These are phyloP conservation scores for Prunus yedoensis DNA, from an alignment of 331 rosid genomes.

Conservation along the genomic window DNA sequence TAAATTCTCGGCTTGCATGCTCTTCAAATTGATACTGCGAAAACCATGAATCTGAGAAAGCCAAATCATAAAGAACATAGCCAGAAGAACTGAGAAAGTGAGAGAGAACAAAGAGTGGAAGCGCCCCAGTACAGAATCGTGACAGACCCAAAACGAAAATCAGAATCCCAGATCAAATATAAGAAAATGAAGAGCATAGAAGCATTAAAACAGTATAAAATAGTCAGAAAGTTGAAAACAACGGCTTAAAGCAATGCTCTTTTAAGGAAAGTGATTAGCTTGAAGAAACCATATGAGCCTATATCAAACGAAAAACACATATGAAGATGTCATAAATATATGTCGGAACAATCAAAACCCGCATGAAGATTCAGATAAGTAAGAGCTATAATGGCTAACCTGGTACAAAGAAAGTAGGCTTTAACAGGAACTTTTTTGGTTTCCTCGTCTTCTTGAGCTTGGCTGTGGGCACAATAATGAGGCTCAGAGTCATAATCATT, in stretches of 20 bases:
- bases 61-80: slow-evolving; percentile 44
- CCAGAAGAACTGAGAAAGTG: slow-evolving; percentile 26
- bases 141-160: slow-evolving; percentile 2
- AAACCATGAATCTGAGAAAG: slow-evolving; percentile 78
- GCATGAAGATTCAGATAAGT: slow-evolving; percentile 6
- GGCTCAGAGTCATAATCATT: slow-evolving; percentile 43
- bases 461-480: slow-evolving; percentile 9
- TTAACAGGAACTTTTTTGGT: slow-evolving; percentile 67
- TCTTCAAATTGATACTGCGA: slow-evolving; percentile 97
- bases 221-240: neutral
- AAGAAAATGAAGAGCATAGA: neutral
- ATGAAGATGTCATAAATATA: neutral
- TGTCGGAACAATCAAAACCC: slow-evolving; percentile 5
- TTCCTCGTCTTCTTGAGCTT: slow-evolving; percentile 35
- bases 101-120: slow-evolving; percentile 16
- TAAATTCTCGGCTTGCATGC: slow-evolving; percentile 79
- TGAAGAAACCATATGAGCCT: neutral
- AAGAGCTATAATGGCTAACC: slow-evolving; percentile 39
- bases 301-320: neutral
- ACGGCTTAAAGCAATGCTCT: neutral
- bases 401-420: slow-evolving; percentile 87
- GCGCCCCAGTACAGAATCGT: slow-evolving; percentile 6
- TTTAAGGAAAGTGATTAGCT: neutral
- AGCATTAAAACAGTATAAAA: neutral
- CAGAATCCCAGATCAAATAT: neutral